Evolutionary conservation across 2,329 filamentous ascomycete species (phyloP).

Genomic region (Talaromyces sp.): DNA sequence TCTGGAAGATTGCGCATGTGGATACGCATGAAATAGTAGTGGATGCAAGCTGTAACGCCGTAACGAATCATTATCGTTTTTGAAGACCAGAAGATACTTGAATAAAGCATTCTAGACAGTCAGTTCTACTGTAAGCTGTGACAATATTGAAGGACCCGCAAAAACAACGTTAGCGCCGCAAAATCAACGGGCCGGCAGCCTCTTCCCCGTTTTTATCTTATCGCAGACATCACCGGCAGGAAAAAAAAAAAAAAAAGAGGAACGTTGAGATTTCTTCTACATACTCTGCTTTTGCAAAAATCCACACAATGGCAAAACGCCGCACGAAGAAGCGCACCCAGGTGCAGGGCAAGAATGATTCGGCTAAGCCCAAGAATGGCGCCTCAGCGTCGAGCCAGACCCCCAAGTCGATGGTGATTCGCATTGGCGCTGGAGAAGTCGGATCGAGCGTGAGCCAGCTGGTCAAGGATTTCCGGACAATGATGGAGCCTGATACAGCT

Average conservation of each 20-base stretch:
- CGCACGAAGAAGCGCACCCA: constrained; percentile 88
- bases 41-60: not conserved
- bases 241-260: constrained; percentile 2
- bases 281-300: not conserved
- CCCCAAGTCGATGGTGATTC: constrained; percentile 97
- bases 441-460: constrained; percentile 87
- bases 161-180: constrained; percentile 30
- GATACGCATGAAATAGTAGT: not conserved
- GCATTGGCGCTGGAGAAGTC: constrained; percentile 89
- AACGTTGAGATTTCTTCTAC: not conserved
- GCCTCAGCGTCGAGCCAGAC: constrained; percentile 27
- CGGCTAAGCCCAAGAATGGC: constrained; percentile 41
- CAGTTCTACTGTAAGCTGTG: too few relatives aligned
- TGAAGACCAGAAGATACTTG: not conserved
- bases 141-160: constrained; percentile 3
- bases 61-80: not conserved
- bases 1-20: not conserved
- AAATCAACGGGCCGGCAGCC: constrained; percentile 32
- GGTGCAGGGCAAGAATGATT: constrained; percentile 58
- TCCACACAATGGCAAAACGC: constrained; percentile 64
- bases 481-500: constrained; percentile 96
- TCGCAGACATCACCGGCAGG: constrained; percentile 15
- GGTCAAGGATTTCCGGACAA: constrained; percentile 80
- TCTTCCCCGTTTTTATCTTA: constrained; percentile 25
- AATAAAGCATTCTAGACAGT: not conserved